Evolutionary conservation across 2,329 filamentous ascomycete genomes (phyloP), one percentile per base, ranked within the genome.

Genomic region (Fusarium virguliforme): DNA sequence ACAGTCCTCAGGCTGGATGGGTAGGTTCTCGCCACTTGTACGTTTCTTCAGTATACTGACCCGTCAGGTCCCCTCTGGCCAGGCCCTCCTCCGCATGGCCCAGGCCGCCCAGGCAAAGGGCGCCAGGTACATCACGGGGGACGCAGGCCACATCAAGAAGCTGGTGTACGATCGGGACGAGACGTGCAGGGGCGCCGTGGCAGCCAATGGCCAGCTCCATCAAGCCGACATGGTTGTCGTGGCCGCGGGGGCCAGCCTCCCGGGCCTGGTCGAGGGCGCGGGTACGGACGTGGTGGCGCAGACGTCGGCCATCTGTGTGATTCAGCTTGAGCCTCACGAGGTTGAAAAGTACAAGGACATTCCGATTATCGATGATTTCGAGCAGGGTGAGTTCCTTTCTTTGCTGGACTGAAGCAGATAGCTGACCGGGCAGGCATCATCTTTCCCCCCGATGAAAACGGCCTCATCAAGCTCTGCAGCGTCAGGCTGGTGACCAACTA

Each of bases 171-270:
- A 75, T 58, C 32, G 55, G 13, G 62, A 75, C 5, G 70, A 71
- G 3, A 69, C 67, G 1, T 79, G 76, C 60, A 78, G 60, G 12
- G 89, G 88, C n/a, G 88, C 86, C 8, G 79, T 82, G 8, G 79
- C 91, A 18, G 75, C 74, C 3, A 81, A 86, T 62, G 85, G 84
- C 1, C 78, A 79, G 4, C 81, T 79, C 12, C 71, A 92, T 26
- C 78, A 79, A 3, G 90, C 90, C 8, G 87, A 89, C 68, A 80
- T 91, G 7, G 87, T 89, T 30, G 82, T 93, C 46, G 82, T 93
- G 4, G 89, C 91, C 3, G 87, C 90, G 5, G 91, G 91, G 18
- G 90, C 91, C 24, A 92, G 90, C 87, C 89, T 89, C 9, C 84
- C 87, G 0, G 84, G 85, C 15, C 83, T 93, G 41, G 81, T 93